Percentiles rank a stretch among this genome's conserved stretches.
Conservation (phyloP, 257 asterid species). For the Solanum etuberosum region DNA sequence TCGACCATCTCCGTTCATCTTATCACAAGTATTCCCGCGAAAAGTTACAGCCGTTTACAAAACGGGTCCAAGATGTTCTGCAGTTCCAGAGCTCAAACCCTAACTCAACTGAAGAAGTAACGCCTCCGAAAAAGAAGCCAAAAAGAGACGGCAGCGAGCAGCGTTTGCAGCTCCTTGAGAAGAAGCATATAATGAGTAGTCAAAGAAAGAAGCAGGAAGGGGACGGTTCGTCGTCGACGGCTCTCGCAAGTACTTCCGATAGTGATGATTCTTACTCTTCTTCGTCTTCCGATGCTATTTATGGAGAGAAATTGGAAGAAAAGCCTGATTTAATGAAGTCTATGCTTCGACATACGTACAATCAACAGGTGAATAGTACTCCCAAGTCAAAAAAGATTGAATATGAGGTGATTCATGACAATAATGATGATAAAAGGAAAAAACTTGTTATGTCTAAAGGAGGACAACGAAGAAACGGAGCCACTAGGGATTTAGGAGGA, state of each 20-base stretch:
- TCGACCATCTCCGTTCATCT: slow-evolving; percentile 47
- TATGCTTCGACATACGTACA: slow-evolving; percentile 41
- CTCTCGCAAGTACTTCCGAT: background rate
- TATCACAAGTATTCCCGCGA: slow-evolving; percentile 42
- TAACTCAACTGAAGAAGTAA: background rate
- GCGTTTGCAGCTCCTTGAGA: slow-evolving; percentile 41
- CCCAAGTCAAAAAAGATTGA: slow-evolving; percentile 9
- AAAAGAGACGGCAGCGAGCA: slow-evolving; percentile 29
- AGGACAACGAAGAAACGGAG: background rate
- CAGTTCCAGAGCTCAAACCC: background rate
- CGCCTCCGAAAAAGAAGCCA: slow-evolving; percentile 11
- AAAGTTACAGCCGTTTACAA: slow-evolving; percentile 37
- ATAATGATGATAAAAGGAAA: slow-evolving; percentile 14
- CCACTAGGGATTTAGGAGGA: background rate
- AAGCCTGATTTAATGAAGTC: slow-evolving; percentile 62
- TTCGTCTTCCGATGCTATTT: slow-evolving; percentile 45
- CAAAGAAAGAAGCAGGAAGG: slow-evolving; percentile 1
- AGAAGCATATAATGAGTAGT: slow-evolving; percentile 21
- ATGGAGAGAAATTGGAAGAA: slow-evolving; percentile 46
- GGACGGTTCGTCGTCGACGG: background rate
- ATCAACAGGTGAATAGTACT: slow-evolving; percentile 11
- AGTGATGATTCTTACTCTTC: slow-evolving; percentile 10
- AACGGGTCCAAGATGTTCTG: slow-evolving; percentile 23
- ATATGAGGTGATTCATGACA: slow-evolving; percentile 25
- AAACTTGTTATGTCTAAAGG: slow-evolving; percentile 29